Conservation (phyloP, 352 stramenopile genomes). For the Discostella stelligera region DNA sequence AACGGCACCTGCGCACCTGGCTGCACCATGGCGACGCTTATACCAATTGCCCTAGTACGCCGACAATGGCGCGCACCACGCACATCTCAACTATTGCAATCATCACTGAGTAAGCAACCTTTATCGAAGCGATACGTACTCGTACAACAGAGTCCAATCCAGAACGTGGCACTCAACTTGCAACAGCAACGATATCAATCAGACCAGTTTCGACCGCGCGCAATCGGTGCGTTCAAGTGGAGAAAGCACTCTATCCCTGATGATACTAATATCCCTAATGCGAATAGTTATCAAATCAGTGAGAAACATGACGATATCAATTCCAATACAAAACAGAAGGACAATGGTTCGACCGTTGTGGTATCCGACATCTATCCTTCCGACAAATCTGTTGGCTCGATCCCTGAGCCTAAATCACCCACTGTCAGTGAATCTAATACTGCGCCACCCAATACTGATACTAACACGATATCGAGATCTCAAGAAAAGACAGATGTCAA, state of each 20-base stretch:
- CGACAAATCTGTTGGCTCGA: too few species aligned
- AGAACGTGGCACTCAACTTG: too few species aligned
- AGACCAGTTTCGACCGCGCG: conserved; percentile 23
- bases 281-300: background rate
- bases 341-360: too few species aligned
- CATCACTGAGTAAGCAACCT: too few species aligned
- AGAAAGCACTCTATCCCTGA: conserved; percentile 1
- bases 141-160: too few species aligned
- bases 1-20: too few species aligned
- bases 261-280: background rate
- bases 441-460: background rate
- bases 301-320: background rate
- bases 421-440: background rate
- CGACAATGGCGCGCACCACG: too few species aligned
- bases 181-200: conserved; percentile 22
- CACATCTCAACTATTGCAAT: too few species aligned
- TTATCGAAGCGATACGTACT: too few species aligned
- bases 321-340: background rate
- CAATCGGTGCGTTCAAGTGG: conserved; percentile 35
- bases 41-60: too few species aligned
- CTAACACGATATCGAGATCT: background rate
- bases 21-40: too few species aligned
- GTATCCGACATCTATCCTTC: background rate
- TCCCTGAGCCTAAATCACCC: too few species aligned
- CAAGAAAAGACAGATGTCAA: background rate